Base-by-base conservation (phyloP, 2,329 filamentous ascomycete genomes). In the Trichoderma endophyticum region DNA sequence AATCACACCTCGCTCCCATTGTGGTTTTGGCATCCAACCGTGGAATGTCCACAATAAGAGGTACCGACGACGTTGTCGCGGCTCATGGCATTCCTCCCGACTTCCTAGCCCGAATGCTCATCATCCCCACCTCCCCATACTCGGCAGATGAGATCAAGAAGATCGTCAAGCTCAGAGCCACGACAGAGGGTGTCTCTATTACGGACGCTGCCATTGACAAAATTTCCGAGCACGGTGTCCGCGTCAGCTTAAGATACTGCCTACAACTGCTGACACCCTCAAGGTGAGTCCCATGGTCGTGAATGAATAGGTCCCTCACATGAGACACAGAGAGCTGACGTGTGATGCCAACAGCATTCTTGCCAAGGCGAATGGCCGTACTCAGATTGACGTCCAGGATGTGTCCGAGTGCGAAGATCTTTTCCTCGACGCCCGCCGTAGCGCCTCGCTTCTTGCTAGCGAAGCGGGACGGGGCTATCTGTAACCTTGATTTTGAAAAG, bases 21-120 rank as follows among this genome's bases (percentile, higher is more conserved):
- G 96, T 99, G 73, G 96, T 99, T 76, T 91, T 99, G 73, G 96
- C 96, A 73, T 98, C 96, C 56, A 99, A 99, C 85, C 92, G 96
- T 78, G 96, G 96, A 81, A 92, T 95, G 86, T 95, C 93, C 75
- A 93, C 94, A 75, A 96, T 99, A 80, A 93, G 94, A 77, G 95
- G 95, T 79, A 95, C 93, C 71, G 88, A 92, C 77, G 89, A 93
- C 81, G 87, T 96, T 79, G 87, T 92, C 77, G 94, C 94, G 71
- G 93, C 96, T 4, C 96, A 99, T 83, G 96, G 96, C 79, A 92
- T 99, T 76, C 96, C 96, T 18, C 90, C 95, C 11, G 96, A 99
- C 82, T 94, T 99, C 76, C 88, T 99, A 70, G 92, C 93, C 70
- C 94, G 96, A 73, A 90, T 99, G 70, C 92, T 99, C 79, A 98